Percentiles rank a stretch among this genome's conserved stretches.
Conservation (phyloP, 768 basidiomycete species). For the Suillus bovinus region DNA sequence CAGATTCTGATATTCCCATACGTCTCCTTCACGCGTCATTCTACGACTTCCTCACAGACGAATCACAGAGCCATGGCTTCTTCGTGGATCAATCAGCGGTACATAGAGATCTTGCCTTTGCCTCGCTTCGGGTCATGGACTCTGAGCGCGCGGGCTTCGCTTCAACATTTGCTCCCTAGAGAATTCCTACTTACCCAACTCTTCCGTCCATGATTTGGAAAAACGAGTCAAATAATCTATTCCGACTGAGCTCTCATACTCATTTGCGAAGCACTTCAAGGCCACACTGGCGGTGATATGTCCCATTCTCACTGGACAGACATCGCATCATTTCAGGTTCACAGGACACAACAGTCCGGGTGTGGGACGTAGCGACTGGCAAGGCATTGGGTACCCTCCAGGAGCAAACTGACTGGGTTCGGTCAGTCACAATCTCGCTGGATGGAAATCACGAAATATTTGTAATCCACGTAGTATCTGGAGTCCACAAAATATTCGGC, state of each 20-base stretch:
- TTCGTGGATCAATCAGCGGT: slow-evolving; percentile 2
- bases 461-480: no score
- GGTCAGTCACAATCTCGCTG: no score
- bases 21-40: slow-evolving; percentile 27
- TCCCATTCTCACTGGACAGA: no score
- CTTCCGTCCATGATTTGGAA: slow-evolving; percentile 17
- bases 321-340: no score
- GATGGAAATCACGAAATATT: no score
- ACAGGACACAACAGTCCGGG: no score
- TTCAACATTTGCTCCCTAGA: slow-evolving; percentile 14
- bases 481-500: no score
- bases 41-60: slow-evolving; percentile 24
- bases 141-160: slow-evolving; percentile 18
- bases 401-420: no score
- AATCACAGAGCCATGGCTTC: slow-evolving; percentile 15
- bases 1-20: slow-evolving; percentile 4
- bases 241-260: slow-evolving; percentile 26
- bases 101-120: slow-evolving; percentile 13
- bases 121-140: slow-evolving; percentile 28
- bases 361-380: no score
- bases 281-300: no score
- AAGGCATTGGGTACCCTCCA: no score
- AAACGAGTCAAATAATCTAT: slow-evolving; percentile 21
- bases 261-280: no score
- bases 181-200: slow-evolving; percentile 27